Base-by-base conservation (phyloP, 805 yeast genomes). In the Myxozyma vanderwaltii region DNA sequence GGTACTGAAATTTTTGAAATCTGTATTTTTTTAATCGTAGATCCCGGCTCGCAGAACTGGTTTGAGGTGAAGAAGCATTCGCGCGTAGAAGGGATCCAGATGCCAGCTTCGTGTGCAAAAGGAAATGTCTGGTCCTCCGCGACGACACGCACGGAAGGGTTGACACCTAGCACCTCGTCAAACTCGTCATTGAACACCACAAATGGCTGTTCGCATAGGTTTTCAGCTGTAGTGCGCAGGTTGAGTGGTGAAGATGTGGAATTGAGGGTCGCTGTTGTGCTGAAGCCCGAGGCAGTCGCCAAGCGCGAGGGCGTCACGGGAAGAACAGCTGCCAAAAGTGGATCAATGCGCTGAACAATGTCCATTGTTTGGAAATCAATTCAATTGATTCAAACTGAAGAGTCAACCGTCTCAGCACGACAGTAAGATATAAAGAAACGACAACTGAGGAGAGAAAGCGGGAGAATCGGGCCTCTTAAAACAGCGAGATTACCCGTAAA, bases 71-170 rank as follows among this genome's bases (percentile, higher is more conserved):
- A 69, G 46, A 65, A 59, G 39, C 69, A 70, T 44, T 67, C 67
- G 33, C 70, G 63, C 1, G 63, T 51, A 10, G 47, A 43, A 5
- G 69, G 68, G 36, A 65, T 54, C 69, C 69, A 69, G 13, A 69
- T 60, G 4, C 71, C 71, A 5, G 71, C 72, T 50, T 69, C 72
- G 57, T 69, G 72, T 1, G 72, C 72, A 45, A 68, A 69, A 27
- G 63, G 69, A 47, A 51, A 60, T 13, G 39, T 29, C 5, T 47
- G 39, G 21, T 65, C 62, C 35, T 65, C 61, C 6, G 69, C 67
- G 10, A 62, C 64, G 12, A 67, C 47, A 40, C 58, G 58, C 27
- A 67, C 39, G 6, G 44, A 35, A 2, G 68, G 68, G 10, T 27
- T 10, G 7, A 39, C 44, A 1, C 70, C 70, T 12, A 67, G 45